A percentile compares a stretch with the other conserved stretches of the same genome.
Evolutionary conservation across 2,329 filamentous ascomycete genomes (phyloP).

Genomic region (Phoma sp.): DNA sequence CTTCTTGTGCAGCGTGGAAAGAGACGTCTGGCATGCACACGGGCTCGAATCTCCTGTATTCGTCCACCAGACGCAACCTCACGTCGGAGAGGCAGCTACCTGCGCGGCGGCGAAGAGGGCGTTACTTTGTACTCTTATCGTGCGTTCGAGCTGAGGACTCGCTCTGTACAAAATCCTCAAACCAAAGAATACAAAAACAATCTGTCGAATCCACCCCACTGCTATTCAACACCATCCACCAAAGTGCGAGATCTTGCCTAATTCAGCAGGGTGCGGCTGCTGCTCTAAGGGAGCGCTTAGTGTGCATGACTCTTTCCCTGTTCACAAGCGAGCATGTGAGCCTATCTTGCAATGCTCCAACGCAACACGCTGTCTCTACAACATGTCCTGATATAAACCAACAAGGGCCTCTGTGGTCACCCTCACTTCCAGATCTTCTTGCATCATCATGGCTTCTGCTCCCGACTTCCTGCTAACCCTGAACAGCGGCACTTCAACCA

Average conservation of each 20-base stretch:
- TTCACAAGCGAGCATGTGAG: conserved; percentile 21
- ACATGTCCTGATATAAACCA: conserved; percentile 28
- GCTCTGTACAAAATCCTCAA: conserved; percentile 41
- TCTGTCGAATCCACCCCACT: not conserved
- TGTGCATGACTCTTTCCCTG: conserved; percentile 35
- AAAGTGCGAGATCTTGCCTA: conserved; percentile 39
- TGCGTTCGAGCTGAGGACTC: conserved; percentile 41
- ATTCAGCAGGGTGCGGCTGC: conserved; percentile 22
- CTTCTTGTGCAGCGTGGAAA: not conserved
- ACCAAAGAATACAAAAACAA: conserved; percentile 17
- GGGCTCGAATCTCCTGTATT: conserved; percentile 11
- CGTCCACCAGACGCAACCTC: conserved; percentile 5
- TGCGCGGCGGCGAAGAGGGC: not conserved
- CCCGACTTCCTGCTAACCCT: conserved; percentile 26
- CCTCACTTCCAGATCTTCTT: not conserved
- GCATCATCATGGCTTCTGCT: conserved; percentile 24
- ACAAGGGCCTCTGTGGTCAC: conserved; percentile 24
- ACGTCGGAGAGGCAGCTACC: not conserved
- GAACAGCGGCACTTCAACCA: conserved; percentile 24
- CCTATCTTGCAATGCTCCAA: conserved; percentile 12
- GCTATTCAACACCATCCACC: not conserved
- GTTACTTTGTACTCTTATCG: conserved; percentile 29
- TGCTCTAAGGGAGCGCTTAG: conserved; percentile 24
- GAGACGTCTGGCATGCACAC: not conserved
- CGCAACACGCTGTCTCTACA: conserved; percentile 29